Conservation (phyloP, 169 alveolate species). For the Plasmodium berghei region DNA sequence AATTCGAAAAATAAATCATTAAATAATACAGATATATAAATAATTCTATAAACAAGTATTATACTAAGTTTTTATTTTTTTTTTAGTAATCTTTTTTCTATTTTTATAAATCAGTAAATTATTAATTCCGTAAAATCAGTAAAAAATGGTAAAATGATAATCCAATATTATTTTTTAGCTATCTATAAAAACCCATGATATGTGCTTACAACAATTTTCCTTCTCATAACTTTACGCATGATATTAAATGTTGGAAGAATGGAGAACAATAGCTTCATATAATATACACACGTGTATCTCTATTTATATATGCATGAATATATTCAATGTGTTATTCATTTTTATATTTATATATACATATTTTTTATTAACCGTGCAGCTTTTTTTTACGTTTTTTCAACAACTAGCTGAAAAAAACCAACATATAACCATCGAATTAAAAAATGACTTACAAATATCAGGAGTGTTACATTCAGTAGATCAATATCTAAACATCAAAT, state of each 20-base stretch:
- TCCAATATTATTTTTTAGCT: not conserved
- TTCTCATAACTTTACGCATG: no score
- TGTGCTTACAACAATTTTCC: no score
- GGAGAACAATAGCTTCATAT: no score
- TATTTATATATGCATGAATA: no score
- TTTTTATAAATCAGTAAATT: not conserved
- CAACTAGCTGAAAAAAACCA: slow-evolving; percentile 91
- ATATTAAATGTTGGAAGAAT: no score
- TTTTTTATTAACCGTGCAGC: slow-evolving; percentile 72
- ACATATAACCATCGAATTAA: slow-evolving; percentile 94
- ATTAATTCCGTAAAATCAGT: slow-evolving; percentile 5
- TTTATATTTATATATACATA: not conserved
- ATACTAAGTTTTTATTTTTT: no score
- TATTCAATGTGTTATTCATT: not conserved
- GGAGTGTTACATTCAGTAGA: slow-evolving; percentile 95
- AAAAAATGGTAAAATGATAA: slow-evolving; percentile 31
- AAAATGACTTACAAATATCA: slow-evolving; percentile 93
- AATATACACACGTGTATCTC: no score
- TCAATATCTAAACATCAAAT: slow-evolving; percentile 93
- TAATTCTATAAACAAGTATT: no score
- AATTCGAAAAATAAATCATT: no score
- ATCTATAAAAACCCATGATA: no score
- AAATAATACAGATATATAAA: no score
- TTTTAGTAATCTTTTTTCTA: no score
- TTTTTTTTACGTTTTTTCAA: slow-evolving; percentile 93